Conservation (phyloP, 2,329 filamentous ascomycete species). For the Phaeophleospora eucalypticola region DNA sequence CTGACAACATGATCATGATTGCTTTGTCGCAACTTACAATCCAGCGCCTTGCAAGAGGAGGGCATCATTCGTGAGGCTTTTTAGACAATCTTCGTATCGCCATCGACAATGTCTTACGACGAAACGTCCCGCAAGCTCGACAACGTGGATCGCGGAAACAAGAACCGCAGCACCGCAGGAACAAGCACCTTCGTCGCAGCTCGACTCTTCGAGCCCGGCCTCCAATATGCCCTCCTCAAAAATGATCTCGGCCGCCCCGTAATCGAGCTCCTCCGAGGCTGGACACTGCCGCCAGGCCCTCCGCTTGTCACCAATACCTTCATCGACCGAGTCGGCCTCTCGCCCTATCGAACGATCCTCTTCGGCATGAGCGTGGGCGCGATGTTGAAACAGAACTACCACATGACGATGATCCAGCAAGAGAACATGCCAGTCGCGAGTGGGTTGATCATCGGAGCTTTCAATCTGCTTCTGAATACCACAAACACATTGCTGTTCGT, state of each 20-base stretch:
- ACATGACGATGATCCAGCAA: constrained; percentile 45
- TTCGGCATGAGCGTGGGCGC: constrained; percentile 52
- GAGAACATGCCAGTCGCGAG: constrained; percentile 48
- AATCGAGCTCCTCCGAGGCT: constrained; percentile 46
- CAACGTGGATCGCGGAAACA: constrained; percentile 38
- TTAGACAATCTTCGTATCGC: too few relatives aligned
- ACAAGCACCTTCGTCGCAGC: constrained; percentile 42
- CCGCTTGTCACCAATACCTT: constrained; percentile 38
- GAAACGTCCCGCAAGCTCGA: constrained; percentile 14
- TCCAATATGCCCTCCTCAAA: constrained; percentile 50
- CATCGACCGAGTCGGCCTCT: constrained; percentile 44
- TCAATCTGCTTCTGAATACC: constrained; percentile 56
- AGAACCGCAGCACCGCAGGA: constrained; percentile 38
- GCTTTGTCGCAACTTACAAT: too few relatives aligned
- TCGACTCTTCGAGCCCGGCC: constrained; percentile 44
- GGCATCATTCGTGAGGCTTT: too few relatives aligned
- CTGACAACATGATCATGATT: not conserved
- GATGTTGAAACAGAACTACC: constrained; percentile 55
- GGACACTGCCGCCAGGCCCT: constrained; percentile 40
- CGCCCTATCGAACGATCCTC: constrained; percentile 49
- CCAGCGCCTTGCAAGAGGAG: too few relatives aligned
- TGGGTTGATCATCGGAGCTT: constrained; percentile 45
- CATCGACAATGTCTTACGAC: constrained; percentile 7
- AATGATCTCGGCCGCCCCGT: constrained; percentile 40
- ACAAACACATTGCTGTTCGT: constrained; percentile 54